Base-by-base conservation (phyloP, 441 rosid species). In the Erodium texanum region DNA sequence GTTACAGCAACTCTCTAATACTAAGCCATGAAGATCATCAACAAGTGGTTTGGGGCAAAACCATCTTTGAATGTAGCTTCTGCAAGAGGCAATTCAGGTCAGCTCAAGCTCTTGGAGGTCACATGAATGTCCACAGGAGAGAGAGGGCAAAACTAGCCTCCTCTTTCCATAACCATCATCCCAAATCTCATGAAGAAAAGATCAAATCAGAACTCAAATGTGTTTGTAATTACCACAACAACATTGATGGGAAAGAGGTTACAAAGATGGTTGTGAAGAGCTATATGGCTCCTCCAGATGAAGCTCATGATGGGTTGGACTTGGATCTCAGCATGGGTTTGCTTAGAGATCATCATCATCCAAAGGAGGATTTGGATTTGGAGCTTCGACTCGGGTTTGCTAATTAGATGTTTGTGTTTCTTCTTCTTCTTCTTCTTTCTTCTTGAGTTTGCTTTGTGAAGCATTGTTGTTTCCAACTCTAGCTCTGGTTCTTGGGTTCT, bases 61-160 rank as follows among this genome's bases (percentile, higher is more conserved):
- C 83, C 68, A 82, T 80, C 75, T 89, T 86, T 70, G 72, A 75
- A 18, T 89, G 96, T 68, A 85, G 82, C 79, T 90, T 86, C 70
- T 90, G 96, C 75, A 83, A 80, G 72, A 77, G 96, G 71, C 86
- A 82, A 24, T 90, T 90, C 75, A 84, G 73, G 81, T 87, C 94
- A 20, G 96, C 96, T 78, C 96, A 90, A 83, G 96, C 93, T 70
- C 91, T 89, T 70, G 96, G 96, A 2, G 96, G 96, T 43, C 96
- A 89, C 70, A 89, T 86, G 94, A 86, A 88, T 72, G 92, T 88
- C 41, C 96, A 90, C 71, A 83, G 94, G 71, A 85, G 90, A 80
- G 96, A 90, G 74, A 85, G 96, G 70, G 94, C 96, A 54, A 85
- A 80, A 77, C 73, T 90, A 82, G 84, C 64, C 85, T 34, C 38